Evolutionary conservation across 306 rosid genomes (phyloP), one percentile per base, ranked within the genome.

Genomic region (Sophora flavescens): DNA sequence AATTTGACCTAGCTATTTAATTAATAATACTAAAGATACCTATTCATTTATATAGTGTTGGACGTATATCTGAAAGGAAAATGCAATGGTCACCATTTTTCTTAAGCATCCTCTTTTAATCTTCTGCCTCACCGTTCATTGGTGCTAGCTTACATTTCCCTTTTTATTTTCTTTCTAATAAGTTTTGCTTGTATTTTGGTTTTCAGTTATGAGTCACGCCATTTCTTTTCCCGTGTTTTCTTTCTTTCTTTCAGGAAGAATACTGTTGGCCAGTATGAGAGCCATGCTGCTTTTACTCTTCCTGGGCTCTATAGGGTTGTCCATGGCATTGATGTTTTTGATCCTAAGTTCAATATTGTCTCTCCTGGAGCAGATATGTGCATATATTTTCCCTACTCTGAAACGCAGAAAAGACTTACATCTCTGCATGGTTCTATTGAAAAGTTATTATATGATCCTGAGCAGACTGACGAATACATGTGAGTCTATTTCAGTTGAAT

Each of bases 301-400:
- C 97, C 97, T 12, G 93, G 96, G 65, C 90, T 89, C 11, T 95
- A 92, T 36, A 88, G 96, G 81, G 99, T 95, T 67, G 97, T 95
- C 73, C 97, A 95, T 45, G 99, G 99, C 62, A 89, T 95, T 82
- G 86, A 95, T 88, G 97, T 92, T 74, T 92, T 95, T 80, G 99
- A 95, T 84, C 97, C 99, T 64, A 95, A 95, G 97, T 95, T 95
- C 87, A 92, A 92, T 76, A 95, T 90, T 17, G 96, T 95, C 79
- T 95, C 99, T 78, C 99, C 99, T 53, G 99, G 99, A 80, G 97
- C 99, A 41, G 99, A 92, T 81, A 83, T 84, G 93, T 6, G 71
- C 67, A 95, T 95, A 30, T 95, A 92, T 82, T 95, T 95, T 80
- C 93, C 98, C 44, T 95, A 85, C 83, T 86, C 88, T 38, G 97